Conservation (phyloP, 116 monocot genomes). For the Trichopus zeylanicus region DNA sequence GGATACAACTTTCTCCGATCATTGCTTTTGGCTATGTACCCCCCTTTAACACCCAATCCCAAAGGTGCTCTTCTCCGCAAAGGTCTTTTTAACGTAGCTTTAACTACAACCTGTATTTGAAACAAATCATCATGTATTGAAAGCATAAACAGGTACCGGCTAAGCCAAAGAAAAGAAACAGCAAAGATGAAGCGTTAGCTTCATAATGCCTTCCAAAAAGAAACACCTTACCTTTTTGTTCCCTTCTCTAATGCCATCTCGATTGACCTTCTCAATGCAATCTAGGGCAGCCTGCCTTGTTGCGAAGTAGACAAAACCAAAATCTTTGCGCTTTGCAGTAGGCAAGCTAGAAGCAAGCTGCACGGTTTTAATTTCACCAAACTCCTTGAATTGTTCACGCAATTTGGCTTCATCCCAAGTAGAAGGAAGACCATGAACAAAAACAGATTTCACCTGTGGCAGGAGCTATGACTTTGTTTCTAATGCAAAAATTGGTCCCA, state of each 20-base stretch:
- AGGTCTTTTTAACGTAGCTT: no score
- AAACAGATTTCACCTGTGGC: constrained; percentile 25
- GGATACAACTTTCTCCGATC: not conserved
- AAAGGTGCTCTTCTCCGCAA: no score
- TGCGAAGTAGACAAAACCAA: constrained; percentile 21
- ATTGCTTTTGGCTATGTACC: constrained; percentile 6
- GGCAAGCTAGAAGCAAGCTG: constrained; percentile 23
- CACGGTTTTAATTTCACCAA: constrained; percentile 25
- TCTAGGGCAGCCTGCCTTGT: constrained; percentile 19
- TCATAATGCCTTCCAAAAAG: no score
- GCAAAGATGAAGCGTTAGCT: not conserved
- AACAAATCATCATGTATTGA: no score
- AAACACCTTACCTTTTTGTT: constrained; percentile 11
- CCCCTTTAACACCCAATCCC: constrained; percentile 6
- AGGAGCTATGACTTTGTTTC: no score
- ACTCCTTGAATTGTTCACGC: constrained; percentile 11
- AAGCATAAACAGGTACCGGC: no score
- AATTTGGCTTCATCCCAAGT: constrained; percentile 24
- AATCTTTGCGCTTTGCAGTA: constrained; percentile 28
- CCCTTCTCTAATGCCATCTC: constrained; percentile 17
- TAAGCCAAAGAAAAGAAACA: not conserved
- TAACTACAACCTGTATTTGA: not conserved
- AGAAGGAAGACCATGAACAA: constrained; percentile 23
- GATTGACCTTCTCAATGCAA: constrained; percentile 16
- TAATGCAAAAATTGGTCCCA: no score